Conservation (phyloP, 768 basidiomycete species). For the Suillus plorans region DNA sequence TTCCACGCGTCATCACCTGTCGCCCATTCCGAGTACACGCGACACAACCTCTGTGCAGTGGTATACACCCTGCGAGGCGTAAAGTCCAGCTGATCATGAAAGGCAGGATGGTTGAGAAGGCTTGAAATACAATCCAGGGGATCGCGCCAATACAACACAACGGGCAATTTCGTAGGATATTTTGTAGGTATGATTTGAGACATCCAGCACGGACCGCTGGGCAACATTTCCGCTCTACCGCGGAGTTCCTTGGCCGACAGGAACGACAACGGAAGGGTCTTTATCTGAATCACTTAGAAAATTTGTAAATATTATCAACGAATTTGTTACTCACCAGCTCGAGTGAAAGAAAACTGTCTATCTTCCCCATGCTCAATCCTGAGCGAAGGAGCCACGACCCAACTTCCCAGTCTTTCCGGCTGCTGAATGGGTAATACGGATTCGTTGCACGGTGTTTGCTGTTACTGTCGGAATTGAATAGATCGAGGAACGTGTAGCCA, state of each 20-base stretch:
- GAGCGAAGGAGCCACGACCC: slow-evolving; percentile 1
- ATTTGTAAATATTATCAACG: background rate
- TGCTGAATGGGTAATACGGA: background rate
- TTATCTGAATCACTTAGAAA: background rate
- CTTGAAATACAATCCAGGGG: slow-evolving; percentile 22
- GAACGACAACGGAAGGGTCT: slow-evolving; percentile 19
- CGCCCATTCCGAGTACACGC: slow-evolving; percentile 24
- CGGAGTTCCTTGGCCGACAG: slow-evolving; percentile 25
- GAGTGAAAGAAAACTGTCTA: slow-evolving; percentile 29
- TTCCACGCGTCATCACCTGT: slow-evolving; percentile 7
- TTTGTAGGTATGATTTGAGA: slow-evolving; percentile 7
- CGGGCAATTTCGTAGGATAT: slow-evolving; percentile 19
- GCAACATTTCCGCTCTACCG: slow-evolving; percentile 17
- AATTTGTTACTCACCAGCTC: background rate
- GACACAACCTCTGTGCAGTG: slow-evolving; percentile 5
- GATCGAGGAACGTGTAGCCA: too few relatives aligned
- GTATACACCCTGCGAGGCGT: slow-evolving; percentile 18
- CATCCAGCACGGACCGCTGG: slow-evolving; percentile 22
- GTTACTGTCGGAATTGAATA: background rate
- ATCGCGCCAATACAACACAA: slow-evolving; percentile 26
- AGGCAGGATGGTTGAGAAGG: slow-evolving; percentile 21
- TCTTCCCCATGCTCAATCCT: slow-evolving; percentile 30
- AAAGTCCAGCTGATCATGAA: slow-evolving; percentile 19
- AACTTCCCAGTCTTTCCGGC: background rate
- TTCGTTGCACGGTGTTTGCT: background rate